Base-by-base conservation (phyloP, 192 early-diverging fungal genomes). In the Coemansia brasiliensis region DNA sequence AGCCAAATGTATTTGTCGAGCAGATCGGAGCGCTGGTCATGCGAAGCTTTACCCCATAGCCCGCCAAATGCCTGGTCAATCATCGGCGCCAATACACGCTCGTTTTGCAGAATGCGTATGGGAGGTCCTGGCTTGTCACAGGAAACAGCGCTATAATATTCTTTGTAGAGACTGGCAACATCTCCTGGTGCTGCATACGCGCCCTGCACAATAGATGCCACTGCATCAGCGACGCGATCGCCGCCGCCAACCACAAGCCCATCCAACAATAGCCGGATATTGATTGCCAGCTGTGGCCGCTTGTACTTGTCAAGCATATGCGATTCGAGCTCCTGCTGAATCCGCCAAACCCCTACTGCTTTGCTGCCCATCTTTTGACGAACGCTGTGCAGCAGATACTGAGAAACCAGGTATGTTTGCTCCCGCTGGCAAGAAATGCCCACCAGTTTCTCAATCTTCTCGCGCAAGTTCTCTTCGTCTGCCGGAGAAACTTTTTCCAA, bases 401-500 rank as follows among this genome's bases (percentile, higher is more conserved):
- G 69, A 24, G 76, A 61, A 9, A 72, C 46, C 27, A 79, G 49
- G 39, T 79, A 79, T 0, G 70, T 72, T 35, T 72, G 65, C 62
- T 79, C 76, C 24, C 65, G 46, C 22, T 59, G 69, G 39, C 76
- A 72, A 5, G 54, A 69, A 0, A 63, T 51, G 22, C 37, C 45
- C 21, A 84, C 51, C 27, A 90, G 65, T 59, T 85, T 83, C 8
- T 79, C 72, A n/a, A 91, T 59, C 42, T 64, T 59, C 45, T 82
- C 67, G 16, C 81, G 61, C 21, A 89, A 57, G 38, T 79, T 81
- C 39, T 83, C 70, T 50, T 87, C 87, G 55, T 86, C 79, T 5
- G 79, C 78, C 17, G 75, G 67, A 25, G 82, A 43, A n/a, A 91
- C 39, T 2, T 81, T 81, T 45, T 85, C 70, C n/a, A 91, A 53